Evolutionary conservation across 2,329 filamentous ascomycete species (phyloP).

Genomic region (Juglanconis sp.): DNA sequence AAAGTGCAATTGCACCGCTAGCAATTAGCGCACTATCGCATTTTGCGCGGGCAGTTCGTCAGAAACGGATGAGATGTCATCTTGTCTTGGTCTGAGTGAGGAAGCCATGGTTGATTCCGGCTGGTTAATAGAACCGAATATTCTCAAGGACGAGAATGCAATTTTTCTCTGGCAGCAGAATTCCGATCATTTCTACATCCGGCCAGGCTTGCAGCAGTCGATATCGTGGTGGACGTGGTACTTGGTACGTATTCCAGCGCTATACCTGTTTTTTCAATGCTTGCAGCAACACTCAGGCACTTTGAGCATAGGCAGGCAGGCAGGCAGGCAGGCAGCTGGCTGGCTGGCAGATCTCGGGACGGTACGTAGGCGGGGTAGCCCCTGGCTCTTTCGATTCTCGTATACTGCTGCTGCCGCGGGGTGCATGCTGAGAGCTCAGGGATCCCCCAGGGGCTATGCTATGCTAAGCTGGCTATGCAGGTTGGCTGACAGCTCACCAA

Average conservation of each 20-base stretch:
- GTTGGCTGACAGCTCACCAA: slow-evolving; percentile 3
- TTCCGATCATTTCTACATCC: neutral
- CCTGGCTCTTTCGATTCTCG: neutral
- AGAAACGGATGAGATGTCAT: neutral
- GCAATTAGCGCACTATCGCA: neutral
- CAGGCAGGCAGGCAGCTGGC: too few species aligned
- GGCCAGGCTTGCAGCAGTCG: neutral
- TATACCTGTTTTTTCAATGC: neutral
- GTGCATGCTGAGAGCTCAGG: neutral
- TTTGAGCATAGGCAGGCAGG: too few species aligned
- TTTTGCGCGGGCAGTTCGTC: neutral
- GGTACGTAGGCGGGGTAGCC: neutral
- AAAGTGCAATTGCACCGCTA: neutral
- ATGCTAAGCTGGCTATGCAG: neutral
- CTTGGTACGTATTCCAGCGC: neutral
- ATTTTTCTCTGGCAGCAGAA: neutral
- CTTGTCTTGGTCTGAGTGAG: neutral
- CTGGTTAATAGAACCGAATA: neutral
- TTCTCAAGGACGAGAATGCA: neutral
- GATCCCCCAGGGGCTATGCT: neutral
- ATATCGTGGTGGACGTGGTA: neutral
- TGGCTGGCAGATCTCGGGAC: neutral
- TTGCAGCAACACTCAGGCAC: neutral
- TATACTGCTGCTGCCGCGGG: neutral
- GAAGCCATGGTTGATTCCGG: neutral